Evolutionary conservation across 495 filamentous ascomycete species (phyloP).

Genomic region (Podospora conica): DNA sequence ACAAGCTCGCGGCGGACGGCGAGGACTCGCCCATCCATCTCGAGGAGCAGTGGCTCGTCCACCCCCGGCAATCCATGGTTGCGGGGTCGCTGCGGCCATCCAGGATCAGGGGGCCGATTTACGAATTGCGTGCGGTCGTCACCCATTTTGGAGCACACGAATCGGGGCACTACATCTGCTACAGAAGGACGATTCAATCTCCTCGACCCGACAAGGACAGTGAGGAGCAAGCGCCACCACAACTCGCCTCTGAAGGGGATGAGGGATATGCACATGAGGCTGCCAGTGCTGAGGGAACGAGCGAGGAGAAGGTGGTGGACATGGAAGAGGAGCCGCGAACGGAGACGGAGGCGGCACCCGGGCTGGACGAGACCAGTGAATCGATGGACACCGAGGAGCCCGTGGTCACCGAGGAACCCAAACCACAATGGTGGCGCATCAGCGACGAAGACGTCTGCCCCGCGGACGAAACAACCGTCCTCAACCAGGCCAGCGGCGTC

Average conservation of each 20-base stretch:
- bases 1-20: background rate
- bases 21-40: conserved; percentile 9
- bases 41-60: conserved; percentile 59
- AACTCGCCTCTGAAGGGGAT: conserved; percentile 1
- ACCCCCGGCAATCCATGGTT: conserved; percentile 66
- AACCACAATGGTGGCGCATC: conserved; percentile 65
- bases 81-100: conserved; percentile 37
- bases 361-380: background rate
- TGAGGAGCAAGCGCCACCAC: background rate
- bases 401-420: conserved; percentile 26
- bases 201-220: background rate
- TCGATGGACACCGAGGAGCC: conserved; percentile 1
- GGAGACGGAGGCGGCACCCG: background rate
- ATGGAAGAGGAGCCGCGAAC: background rate
- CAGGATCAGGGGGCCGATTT: conserved; percentile 50
- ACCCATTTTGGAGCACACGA: conserved; percentile 88
- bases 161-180: conserved; percentile 94
- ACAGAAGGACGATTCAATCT: conserved; percentile 49
- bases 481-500: conserved; percentile 65
- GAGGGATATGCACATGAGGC: background rate
- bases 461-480: conserved; percentile 66
- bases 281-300: background rate
- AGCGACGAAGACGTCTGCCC: conserved; percentile 77
- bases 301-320: background rate
- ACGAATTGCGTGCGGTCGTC: conserved; percentile 77